Conservation (phyloP, 2,329 filamentous ascomycete species). For the Alternaria ethzedia region DNA sequence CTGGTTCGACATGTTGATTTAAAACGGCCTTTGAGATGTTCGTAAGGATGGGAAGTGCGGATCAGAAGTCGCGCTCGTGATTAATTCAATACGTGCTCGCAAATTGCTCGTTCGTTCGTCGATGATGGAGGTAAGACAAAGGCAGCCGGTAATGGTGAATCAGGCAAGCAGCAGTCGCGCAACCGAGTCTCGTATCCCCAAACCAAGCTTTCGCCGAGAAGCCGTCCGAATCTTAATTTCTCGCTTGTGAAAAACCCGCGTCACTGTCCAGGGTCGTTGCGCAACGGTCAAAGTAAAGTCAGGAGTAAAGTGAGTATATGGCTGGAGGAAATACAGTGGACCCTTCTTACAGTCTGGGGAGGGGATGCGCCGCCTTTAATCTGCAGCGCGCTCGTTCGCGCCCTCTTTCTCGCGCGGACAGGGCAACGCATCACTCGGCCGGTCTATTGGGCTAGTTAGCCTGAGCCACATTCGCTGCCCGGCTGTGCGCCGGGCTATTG, state of each 20-base stretch:
- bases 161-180: not conserved
- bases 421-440: constrained; percentile 5
- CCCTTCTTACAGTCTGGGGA: not conserved
- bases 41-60: not conserved
- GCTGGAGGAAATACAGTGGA: not conserved
- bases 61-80: not conserved
- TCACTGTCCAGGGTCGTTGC: not conserved
- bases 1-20: constrained; percentile 39
- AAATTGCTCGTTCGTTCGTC: not conserved
- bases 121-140: not conserved
- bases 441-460: not conserved
- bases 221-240: not conserved
- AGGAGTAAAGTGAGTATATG: not conserved
- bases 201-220: not conserved
- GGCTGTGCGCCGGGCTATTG: constrained; percentile 9
- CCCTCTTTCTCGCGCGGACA: constrained; percentile 5
- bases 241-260: not conserved
- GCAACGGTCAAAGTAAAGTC: not conserved
- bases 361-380: not conserved
- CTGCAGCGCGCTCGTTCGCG: not conserved
- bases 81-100: not conserved
- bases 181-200: not conserved
- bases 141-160: not conserved
- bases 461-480: constrained; percentile 5
- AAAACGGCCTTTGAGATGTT: not conserved